Evolutionary conservation across 495 filamentous ascomycete species (phyloP).

Genomic region (Tuber melanosporum): DNA sequence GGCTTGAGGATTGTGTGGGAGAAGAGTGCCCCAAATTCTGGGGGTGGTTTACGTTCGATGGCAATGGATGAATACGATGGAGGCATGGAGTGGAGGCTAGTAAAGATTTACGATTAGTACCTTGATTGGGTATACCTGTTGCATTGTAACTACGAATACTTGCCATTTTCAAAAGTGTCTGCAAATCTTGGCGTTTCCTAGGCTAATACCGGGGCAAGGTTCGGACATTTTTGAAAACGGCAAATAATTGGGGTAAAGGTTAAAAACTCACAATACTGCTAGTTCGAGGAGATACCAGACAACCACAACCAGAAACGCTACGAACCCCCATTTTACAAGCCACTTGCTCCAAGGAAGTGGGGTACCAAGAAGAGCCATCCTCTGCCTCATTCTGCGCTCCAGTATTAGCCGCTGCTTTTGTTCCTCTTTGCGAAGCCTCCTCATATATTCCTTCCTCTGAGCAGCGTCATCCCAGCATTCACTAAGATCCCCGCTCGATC

Average conservation of each 20-base stretch:
- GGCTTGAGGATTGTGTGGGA: not conserved
- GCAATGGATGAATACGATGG: constrained; percentile 16
- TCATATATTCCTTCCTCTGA: constrained; percentile 28
- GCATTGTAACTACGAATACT: not conserved
- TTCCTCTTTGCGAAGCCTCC: constrained; percentile 27
- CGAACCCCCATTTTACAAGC: constrained; percentile 15
- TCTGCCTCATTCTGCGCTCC: constrained; percentile 12
- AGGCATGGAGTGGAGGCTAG: constrained; percentile 13
- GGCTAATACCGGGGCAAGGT: too few relatives aligned
- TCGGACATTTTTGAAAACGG: not conserved
- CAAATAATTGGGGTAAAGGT: not conserved
- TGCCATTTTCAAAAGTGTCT: too few relatives aligned
- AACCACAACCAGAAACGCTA: constrained; percentile 19
- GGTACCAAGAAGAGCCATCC: not conserved
- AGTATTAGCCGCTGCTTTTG: constrained; percentile 20
- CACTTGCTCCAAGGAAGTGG: constrained; percentile 7
- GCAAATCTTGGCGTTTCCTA: too few relatives aligned
- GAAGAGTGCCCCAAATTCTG: not conserved
- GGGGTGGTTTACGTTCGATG: constrained; percentile 12
- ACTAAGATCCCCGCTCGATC: constrained; percentile 21
- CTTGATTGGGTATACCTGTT: not conserved
- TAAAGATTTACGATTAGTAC: not conserved
- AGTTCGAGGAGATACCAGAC: constrained; percentile 34
- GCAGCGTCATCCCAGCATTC: constrained; percentile 27
- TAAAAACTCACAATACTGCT: constrained; percentile 32